Evolutionary conservation across 352 stramenopile genomes (phyloP).

Genomic region (Globisporangium okanoganense): DNA sequence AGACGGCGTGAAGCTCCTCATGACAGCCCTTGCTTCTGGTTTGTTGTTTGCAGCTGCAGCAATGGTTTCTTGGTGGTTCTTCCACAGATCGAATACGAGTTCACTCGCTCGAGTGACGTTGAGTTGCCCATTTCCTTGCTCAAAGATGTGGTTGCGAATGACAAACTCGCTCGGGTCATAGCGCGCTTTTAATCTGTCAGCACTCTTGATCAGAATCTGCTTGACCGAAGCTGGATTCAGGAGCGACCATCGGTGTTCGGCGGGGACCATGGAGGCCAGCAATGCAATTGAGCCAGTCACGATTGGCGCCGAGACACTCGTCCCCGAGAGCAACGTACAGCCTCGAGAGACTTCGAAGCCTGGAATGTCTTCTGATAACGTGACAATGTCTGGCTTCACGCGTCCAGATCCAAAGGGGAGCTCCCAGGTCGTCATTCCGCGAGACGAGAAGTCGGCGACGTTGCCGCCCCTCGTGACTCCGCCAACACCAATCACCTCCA

Average conservation of each 20-base stretch:
- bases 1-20: constrained; percentile 21
- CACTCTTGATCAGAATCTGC: constrained; percentile 57
- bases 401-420: constrained; percentile 74
- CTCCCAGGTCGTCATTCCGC: constrained; percentile 87
- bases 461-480: constrained; percentile 51
- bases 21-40: background rate
- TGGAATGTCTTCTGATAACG: constrained; percentile 61
- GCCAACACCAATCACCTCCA: constrained; percentile 82
- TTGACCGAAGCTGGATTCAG: constrained; percentile 71
- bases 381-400: constrained; percentile 83
- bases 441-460: constrained; percentile 75
- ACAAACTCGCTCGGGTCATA: constrained; percentile 31
- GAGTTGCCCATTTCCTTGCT: constrained; percentile 76
- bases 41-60: constrained; percentile 12
- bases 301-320: constrained; percentile 81
- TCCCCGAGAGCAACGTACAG: constrained; percentile 72
- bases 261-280: constrained; percentile 66
- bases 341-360: constrained; percentile 45
- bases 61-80: constrained; percentile 19
- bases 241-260: constrained; percentile 44
- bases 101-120: constrained; percentile 62
- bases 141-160: constrained; percentile 77
- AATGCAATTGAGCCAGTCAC: constrained; percentile 73
- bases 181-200: constrained; percentile 36
- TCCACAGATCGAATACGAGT: constrained; percentile 37